Conservation (phyloP, 192 early-diverging fungal species). For the Coemansia umbellata region DNA sequence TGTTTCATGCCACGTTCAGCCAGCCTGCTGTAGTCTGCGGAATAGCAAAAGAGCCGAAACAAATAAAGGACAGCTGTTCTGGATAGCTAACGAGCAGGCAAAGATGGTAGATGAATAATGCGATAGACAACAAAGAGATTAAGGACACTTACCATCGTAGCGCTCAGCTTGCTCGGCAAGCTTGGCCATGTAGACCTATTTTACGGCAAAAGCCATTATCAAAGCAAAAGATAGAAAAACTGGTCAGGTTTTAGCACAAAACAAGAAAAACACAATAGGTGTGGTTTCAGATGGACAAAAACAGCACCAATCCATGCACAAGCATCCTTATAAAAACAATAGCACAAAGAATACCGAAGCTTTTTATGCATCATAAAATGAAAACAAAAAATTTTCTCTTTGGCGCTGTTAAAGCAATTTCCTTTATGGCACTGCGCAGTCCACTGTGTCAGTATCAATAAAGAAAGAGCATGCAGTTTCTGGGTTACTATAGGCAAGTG, state of each 20-base stretch:
- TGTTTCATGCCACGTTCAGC: too few relatives aligned
- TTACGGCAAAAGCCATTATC: not conserved
- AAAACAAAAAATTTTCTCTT: conserved; percentile 1
- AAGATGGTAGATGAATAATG: not conserved
- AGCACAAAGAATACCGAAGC: not conserved
- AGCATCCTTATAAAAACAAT: conserved; percentile 1
- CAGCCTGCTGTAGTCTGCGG: too few relatives aligned
- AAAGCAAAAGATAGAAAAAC: not conserved
- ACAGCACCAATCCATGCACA: not conserved
- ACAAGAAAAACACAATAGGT: not conserved
- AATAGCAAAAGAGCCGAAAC: not conserved
- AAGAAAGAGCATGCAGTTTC: too few relatives aligned
- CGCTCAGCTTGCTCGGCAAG: conserved; percentile 98
- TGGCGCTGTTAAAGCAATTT: not conserved
- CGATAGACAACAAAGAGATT: not conserved
- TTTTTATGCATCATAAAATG: not conserved
- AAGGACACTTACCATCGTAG: conserved; percentile 87
- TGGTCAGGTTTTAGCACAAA: not conserved
- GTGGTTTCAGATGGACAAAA: not conserved
- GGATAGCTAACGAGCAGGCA: not conserved
- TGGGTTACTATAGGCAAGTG: too few relatives aligned
- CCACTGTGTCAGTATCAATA: too few relatives aligned
- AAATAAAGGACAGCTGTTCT: not conserved
- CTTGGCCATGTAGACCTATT: conserved; percentile 93
- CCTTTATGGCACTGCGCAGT: too few relatives aligned